Evolutionary conservation across 257 asterid genomes (phyloP).

Genomic region (Solanum ossicruentum): DNA sequence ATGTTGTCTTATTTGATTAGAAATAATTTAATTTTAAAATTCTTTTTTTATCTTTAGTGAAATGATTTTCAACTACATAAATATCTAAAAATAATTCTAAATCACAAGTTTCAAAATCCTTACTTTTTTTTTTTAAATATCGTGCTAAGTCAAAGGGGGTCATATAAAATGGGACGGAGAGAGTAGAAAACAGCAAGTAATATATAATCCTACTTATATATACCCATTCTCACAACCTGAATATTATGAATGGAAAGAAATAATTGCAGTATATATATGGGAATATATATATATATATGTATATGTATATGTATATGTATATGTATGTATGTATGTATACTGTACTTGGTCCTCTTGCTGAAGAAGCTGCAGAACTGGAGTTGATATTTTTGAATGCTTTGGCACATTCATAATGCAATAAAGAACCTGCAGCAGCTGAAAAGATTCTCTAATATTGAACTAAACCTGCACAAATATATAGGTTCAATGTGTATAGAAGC

Average conservation of each 20-base stretch:
- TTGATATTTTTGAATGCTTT: not conserved
- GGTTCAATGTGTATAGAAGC: not conserved
- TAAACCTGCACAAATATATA: not conserved
- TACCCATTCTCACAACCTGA: not conserved
- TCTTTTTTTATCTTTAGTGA: no score
- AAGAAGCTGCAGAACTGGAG: constrained; percentile 3
- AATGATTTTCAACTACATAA: no score
- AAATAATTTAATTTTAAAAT: no score
- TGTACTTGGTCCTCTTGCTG: constrained; percentile 16
- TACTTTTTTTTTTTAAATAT: no score
- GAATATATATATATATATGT: not conserved
- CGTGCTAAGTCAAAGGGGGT: no score
- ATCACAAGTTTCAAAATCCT: no score
- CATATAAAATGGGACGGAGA: no score
- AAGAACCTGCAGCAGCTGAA: not conserved
- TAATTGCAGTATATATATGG: not conserved
- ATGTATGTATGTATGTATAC: not conserved
- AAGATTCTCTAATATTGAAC: not conserved
- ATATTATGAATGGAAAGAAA: not conserved
- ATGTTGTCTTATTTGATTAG: no score
- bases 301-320: not conserved
- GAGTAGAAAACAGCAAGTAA: not conserved
- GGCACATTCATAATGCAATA: not conserved
- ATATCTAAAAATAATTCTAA: no score
- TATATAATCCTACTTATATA: not conserved